Evolutionary conservation across 2,329 filamentous ascomycete genomes (phyloP).

Genomic region (Colletotrichum aenigma): DNA sequence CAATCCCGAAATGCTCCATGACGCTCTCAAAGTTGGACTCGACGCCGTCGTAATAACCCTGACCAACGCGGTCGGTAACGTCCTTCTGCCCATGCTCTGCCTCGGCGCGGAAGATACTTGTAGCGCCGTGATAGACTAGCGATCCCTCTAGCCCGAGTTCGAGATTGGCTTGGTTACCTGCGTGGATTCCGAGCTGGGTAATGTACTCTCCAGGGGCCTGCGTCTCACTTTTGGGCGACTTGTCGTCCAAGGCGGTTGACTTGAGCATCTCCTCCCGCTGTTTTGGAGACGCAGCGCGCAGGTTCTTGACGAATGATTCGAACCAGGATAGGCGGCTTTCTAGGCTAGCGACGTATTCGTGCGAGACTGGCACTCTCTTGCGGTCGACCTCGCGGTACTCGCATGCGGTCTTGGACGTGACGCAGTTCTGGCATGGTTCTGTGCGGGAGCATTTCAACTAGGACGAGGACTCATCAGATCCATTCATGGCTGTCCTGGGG

Average conservation of each 20-base stretch:
- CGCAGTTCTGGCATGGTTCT: slow-evolving; percentile 20
- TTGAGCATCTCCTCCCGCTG: slow-evolving; percentile 22
- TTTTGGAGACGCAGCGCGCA: not conserved
- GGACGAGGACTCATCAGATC: not conserved
- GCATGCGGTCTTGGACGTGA: not conserved
- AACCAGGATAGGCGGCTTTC: slow-evolving; percentile 21
- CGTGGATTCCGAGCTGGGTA: not conserved
- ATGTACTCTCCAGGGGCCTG: not conserved
- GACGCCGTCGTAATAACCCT: not conserved
- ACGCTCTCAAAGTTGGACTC: slow-evolving; percentile 22
- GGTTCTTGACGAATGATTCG: slow-evolving; percentile 14
- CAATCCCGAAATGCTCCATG: slow-evolving; percentile 26
- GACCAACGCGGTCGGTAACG: not conserved
- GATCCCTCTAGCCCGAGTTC: slow-evolving; percentile 18
- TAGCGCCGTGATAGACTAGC: slow-evolving; percentile 24
- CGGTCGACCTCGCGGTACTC: slow-evolving; percentile 20
- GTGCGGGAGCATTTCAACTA: slow-evolving; percentile 21
- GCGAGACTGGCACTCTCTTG: slow-evolving; percentile 14
- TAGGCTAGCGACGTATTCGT: slow-evolving; percentile 12
- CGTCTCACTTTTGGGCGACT: not conserved
- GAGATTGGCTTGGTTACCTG: not conserved
- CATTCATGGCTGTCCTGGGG: too few relatives aligned
- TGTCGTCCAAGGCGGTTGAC: not conserved
- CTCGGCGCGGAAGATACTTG: slow-evolving; percentile 28
- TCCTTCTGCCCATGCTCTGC: not conserved